Conservation (phyloP, 805 yeast genomes). For the Schwanniomyces yamadae region DNA sequence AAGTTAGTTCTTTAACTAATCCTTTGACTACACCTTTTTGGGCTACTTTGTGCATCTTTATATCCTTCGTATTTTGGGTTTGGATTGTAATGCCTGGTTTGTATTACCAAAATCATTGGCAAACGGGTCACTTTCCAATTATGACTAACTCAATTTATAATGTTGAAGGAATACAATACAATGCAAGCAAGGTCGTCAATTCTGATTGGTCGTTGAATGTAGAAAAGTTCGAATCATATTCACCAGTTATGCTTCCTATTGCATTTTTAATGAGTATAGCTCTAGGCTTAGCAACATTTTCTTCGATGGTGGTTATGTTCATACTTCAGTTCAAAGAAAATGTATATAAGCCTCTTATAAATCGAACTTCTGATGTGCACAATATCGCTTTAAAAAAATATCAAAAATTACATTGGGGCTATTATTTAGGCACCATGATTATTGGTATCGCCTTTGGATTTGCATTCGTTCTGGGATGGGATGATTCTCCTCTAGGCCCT, state of each 20-base stretch:
- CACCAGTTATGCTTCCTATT: constrained; percentile 15
- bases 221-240: constrained; percentile 12
- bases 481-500: constrained; percentile 6
- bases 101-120: constrained; percentile 23
- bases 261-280: constrained; percentile 13
- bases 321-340: constrained; percentile 8
- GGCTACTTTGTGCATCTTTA: constrained; percentile 45
- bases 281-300: constrained; percentile 11
- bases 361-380: constrained; percentile 6
- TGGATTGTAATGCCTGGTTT: constrained; percentile 19
- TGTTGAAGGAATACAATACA: constrained; percentile 11
- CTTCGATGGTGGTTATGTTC: constrained; percentile 10
- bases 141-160: constrained; percentile 16
- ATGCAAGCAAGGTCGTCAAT: constrained; percentile 15
- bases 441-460: constrained; percentile 10
- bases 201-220: constrained; percentile 12
- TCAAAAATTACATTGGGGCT: constrained; percentile 6
- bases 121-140: constrained; percentile 22
- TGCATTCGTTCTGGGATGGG: constrained; percentile 10
- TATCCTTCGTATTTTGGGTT: constrained; percentile 18
- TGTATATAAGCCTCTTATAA: constrained; percentile 7
- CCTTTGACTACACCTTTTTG: constrained; percentile 65
- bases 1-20: constrained; percentile 52
- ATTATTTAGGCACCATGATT: constrained; percentile 5
- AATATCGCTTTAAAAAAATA: constrained; percentile 9